These are phyloP conservation scores for Dipodascus albidus DNA, from an alignment of 805 yeast genomes.

Conservation along the genomic window DNA sequence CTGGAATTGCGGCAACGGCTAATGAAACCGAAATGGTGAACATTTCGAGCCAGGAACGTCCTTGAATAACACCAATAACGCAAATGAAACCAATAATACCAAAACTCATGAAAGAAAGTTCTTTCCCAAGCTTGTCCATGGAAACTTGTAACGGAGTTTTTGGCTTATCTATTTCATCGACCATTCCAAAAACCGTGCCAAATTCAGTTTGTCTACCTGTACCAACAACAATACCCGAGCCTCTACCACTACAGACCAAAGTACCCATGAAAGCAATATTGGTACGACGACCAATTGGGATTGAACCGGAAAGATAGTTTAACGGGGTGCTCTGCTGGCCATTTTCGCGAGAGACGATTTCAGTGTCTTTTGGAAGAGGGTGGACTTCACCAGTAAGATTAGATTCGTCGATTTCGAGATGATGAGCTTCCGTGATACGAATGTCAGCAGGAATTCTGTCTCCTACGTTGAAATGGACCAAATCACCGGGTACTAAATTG, in stretches of 20 bases:
- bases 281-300: conserved; percentile 56
- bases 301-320: conserved; percentile 12
- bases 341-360: conserved; percentile 17
- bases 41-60: conserved; percentile 95
- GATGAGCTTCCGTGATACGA: conserved; percentile 66
- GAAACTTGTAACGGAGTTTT: conserved; percentile 93
- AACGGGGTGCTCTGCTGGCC: conserved; percentile 1
- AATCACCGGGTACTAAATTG: conserved; percentile 88
- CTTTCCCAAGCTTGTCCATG: conserved; percentile 93
- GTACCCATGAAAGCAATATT: conserved; percentile 96
- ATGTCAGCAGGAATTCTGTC: conserved; percentile 96
- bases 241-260: conserved; percentile 90
- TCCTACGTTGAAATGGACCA: conserved; percentile 82
- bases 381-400: conserved; percentile 91
- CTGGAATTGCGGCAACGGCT: conserved; percentile 98
- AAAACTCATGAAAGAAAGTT: conserved; percentile 75
- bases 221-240: conserved; percentile 84
- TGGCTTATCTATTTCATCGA: conserved; percentile 91
- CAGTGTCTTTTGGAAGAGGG: conserved; percentile 62
- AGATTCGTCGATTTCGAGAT: conserved; percentile 81
- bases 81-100: conserved; percentile 86
- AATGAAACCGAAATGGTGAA: conserved; percentile 93
- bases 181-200: conserved; percentile 92
- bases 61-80: conserved; percentile 79
- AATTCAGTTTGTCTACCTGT: conserved; percentile 86